Base-by-base conservation (phyloP, 148 eudicot genomes). In the Fagopyrum esculentum region DNA sequence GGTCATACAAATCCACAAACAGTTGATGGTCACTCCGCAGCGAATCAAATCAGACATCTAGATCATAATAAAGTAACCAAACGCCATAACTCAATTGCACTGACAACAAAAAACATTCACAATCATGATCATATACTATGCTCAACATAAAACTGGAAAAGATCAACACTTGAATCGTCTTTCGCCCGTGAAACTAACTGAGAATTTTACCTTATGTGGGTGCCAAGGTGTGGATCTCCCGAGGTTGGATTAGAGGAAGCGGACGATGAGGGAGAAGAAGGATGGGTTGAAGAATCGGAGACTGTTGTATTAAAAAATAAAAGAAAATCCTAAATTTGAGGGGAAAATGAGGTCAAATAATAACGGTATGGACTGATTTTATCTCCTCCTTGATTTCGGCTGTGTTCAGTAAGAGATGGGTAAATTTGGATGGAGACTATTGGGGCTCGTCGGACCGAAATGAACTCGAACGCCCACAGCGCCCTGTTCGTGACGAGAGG, bases 261-360 rank as follows among this genome's bases (percentile, higher is more conserved):
- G 71, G 71, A 43, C 12, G 71, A 40, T 40, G 71, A 40, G 40
- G 40, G 40, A 35, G 40, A 35, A 35, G 40, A 35, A 35, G 40
- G 71, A 66, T 66, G 71, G 47, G 71, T 66, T 66, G 71, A 66
- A 66, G 71, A 66, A 12, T 15, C 30, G 46, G 46, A 35, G 69
- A 35, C 44, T 9, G 0, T 3, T 40, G 45, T 11, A 66, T 13
- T 1, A 9, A 9, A 4, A 40, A 40, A 40, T 45, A 45, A 66
- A 13, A 66, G 5, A 4, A 66, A 35, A 66, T 40, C 71, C 71
- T 66, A 46, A 66, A 66, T 66, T 40, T 45, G 46, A 45, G 47
- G 71, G 30, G 71, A 40, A 66, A 66, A 66, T 66, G 46, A 6
- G 19, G 47, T 66, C 17, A 66, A 63, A 35, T 66, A 35, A 13